Evolutionary conservation across 2,329 filamentous ascomycete genomes (phyloP), one percentile per base, ranked within the genome.

Genomic region (Aspergillus pseudoglaucus): DNA sequence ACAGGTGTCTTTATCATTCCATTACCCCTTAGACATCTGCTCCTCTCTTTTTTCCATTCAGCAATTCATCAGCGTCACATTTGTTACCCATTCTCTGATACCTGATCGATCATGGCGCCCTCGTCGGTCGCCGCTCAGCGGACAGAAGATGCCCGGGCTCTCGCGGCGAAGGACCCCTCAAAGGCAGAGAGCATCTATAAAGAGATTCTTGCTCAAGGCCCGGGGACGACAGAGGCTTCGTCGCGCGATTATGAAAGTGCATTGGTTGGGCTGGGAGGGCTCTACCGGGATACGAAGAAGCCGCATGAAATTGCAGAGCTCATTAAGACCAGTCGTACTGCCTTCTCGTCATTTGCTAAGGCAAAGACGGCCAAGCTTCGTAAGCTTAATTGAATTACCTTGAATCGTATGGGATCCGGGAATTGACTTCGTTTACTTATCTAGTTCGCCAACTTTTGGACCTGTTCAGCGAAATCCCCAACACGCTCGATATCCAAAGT

Each of bases 331-430:
- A 95, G 90, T 71, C 83, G 91, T 65, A 87, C 87, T 56, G 87
- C 93, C 40, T 83, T 98, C 56, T 96, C 91, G 49, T 93, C 88
- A 55, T 97, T 98, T 70, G 93, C 93, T 56, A 96, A 97, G 78
- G 93, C 94, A 53, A 98, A 98, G 82, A 97, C 93, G 27, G 88
- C 93, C 48, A 98, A 98, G 75, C 79, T 98, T 53, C 89, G 93
- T 97, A 83, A 56, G 84, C 55, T 15, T 23, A 10, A 25, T 18
- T 35, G 18, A 45, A 46, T 18, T 23, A 22, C 4, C n/a, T 22
- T 39, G 15, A 39, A 18, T 14, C 6, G 17, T 7, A 14, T 12
- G 33, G 14, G 33, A 35, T 35, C 15, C 33, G 6, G 20, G 17
- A 14, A n/a, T 42, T 40, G 18, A 45, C 45, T 44, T 41, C 44